These are phyloP conservation scores for Adansonia gregorii DNA, from an alignment of 441 rosid species.

Conservation along the genomic window DNA sequence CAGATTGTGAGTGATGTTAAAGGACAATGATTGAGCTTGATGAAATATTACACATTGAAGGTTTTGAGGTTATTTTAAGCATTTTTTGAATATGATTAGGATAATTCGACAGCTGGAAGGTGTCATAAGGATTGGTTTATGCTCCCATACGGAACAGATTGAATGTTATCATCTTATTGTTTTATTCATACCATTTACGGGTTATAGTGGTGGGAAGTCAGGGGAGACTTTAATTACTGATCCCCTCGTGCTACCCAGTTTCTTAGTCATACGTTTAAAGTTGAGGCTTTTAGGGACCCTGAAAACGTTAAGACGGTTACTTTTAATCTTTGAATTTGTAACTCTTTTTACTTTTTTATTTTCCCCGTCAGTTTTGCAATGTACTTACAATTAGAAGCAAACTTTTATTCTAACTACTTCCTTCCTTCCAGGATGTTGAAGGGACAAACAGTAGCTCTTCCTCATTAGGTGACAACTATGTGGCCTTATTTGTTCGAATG, in stretches of 20 bases:
- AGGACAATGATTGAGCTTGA: background rate
- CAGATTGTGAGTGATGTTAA: background rate
- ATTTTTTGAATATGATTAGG: background rate
- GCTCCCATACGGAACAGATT: background rate
- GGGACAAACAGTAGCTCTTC: constrained; percentile 44
- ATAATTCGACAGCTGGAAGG: background rate
- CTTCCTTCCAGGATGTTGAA: constrained; percentile 43
- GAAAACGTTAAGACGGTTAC: background rate
- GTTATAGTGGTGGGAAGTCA: background rate
- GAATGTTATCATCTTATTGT: background rate
- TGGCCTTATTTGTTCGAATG: constrained; percentile 79
- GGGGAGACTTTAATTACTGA: background rate
- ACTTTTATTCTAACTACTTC: background rate
- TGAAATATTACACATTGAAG: background rate
- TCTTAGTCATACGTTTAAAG: background rate
- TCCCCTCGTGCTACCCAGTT: background rate
- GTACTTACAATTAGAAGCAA: background rate
- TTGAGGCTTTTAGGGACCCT: background rate
- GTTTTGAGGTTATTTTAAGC: background rate
- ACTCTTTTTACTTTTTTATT: background rate
- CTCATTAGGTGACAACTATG: constrained; percentile 56
- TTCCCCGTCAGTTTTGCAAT: background rate
- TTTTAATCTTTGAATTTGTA: background rate
- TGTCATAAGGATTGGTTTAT: background rate
- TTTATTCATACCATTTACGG: background rate